Percentiles rank a stretch among this genome's conserved stretches.
Evolutionary conservation across 2,329 filamentous ascomycete genomes (phyloP).

Genomic region (Colletotrichum melonis): DNA sequence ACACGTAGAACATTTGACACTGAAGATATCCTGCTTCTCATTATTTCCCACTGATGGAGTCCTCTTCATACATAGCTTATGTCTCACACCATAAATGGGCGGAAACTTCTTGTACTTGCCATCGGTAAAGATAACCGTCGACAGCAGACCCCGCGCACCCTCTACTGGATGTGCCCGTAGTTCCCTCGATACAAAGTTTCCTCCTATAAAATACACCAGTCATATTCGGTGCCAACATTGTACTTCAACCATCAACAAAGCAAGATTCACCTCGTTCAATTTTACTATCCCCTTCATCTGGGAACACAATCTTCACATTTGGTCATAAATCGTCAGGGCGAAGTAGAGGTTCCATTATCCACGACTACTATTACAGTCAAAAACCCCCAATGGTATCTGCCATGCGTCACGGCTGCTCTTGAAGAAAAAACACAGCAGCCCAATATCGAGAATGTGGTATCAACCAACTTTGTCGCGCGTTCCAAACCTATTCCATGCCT

Average conservation of each 20-base stretch:
- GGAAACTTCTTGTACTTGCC: constrained; percentile 28
- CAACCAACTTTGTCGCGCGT: constrained; percentile 27
- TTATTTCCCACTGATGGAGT: too few relatives aligned
- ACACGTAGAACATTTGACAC: too few relatives aligned
- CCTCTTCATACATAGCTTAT: neutral
- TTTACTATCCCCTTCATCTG: neutral
- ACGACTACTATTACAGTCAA: constrained; percentile 35
- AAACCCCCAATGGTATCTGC: constrained; percentile 23
- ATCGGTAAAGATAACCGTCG: constrained; percentile 18
- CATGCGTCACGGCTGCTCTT: constrained; percentile 6
- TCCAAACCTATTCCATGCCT: constrained; percentile 14
- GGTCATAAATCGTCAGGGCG: neutral
- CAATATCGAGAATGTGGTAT: constrained; percentile 33
- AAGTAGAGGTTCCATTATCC: constrained; percentile 28
- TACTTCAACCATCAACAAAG: too few relatives aligned
- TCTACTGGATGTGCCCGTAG: neutral
- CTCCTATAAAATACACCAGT: too few relatives aligned
- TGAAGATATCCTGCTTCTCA: too few relatives aligned
- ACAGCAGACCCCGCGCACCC: neutral
- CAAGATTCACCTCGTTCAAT: neutral
- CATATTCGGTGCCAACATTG: too few relatives aligned
- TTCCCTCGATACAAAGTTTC: too few relatives aligned
- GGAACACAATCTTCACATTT: neutral
- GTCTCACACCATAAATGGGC: too few relatives aligned
- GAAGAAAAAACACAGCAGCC: constrained; percentile 15